Base-by-base conservation (phyloP, 2,329 filamentous ascomycete species). In the Paecilomyces sp. region DNA sequence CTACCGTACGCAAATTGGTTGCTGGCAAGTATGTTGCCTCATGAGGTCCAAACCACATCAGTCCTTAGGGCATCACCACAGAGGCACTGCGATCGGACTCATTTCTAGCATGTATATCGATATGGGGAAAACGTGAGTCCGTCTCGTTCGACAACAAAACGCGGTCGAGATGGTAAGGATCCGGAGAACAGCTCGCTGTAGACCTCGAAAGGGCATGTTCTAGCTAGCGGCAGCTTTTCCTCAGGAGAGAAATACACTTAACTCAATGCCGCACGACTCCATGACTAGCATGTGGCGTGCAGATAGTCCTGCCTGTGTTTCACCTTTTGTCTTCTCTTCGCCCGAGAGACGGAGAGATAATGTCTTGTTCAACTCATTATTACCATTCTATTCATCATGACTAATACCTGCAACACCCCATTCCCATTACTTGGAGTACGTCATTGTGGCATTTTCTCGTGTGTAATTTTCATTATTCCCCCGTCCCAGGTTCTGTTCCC, bases 11-110 rank as follows among this genome's bases (percentile, higher is more conserved):
- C 74, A 92, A 88, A 76, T 72, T 94, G 64, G 81, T 89, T 25
- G 87, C 85, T 69, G 91, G 90, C 54, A 89, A 88, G 75, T 96
- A 94, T 73, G 85, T 90, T 67, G 84, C 85, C 58, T 67, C 70
- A 57, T 79, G 64, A 70, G 55, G 34, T 36, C 33, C 54, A 22
- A 54, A 34, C 15, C 1, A 8, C n/a, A 15, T 18, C 2, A 47
- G 18, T 11, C n/a, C 41, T 47, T 47, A 15, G 25, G 18, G 9
- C 41, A 41, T 41, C 36, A 18, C 41, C n/a, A 47, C 5, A 5
- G 18, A 22, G n/a, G 6, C 9, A 18, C n/a, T 47, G n/a, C 41
- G 15, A 54, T 28, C 18, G 52, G 12, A 25, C 15, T 15, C 9
- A 9, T 24, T 24, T 22, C 52, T 13, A 11, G 25, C 13, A 24